Evolutionary conservation across 2,329 filamentous ascomycete species (phyloP).

Genomic region (Penicillium italicum): DNA sequence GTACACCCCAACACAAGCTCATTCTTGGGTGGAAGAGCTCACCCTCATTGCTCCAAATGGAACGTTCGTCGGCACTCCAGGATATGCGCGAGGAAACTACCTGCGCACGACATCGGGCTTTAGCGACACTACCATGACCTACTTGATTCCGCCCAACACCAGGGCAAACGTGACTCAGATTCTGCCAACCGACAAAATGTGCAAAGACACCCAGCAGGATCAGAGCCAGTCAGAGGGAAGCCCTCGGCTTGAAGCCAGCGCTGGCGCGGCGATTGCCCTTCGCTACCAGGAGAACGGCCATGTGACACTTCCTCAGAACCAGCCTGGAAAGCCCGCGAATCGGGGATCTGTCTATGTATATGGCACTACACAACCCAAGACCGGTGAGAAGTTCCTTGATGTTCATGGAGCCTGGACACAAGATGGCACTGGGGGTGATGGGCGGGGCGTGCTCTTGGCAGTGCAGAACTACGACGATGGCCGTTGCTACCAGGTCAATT

Average conservation of each 20-base stretch:
- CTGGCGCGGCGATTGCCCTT: conserved; percentile 63
- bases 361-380: conserved; percentile 60
- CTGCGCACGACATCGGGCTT: conserved; percentile 56
- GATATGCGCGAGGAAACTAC: conserved; percentile 71
- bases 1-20: conserved; percentile 47
- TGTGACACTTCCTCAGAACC: conserved; percentile 58
- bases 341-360: conserved; percentile 73
- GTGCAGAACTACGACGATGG: conserved; percentile 84
- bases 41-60: conserved; percentile 69
- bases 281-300: conserved; percentile 74
- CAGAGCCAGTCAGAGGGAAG: conserved; percentile 56
- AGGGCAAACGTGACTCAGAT: conserved; percentile 49
- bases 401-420: conserved; percentile 75
- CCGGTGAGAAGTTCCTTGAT: conserved; percentile 56
- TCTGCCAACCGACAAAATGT: conserved; percentile 55
- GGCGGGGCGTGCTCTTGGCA: conserved; percentile 69
- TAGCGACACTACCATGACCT: conserved; percentile 57
- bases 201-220: conserved; percentile 60
- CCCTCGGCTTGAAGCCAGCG: conserved; percentile 58
- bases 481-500: conserved; percentile 78
- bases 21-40: conserved; percentile 81
- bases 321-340: conserved; percentile 59
- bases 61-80: conserved; percentile 64
- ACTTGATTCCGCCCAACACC: conserved; percentile 59
- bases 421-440: conserved; percentile 76